These are phyloP conservation scores for Clausena lansium DNA, from an alignment of 345 rosid species.

Conservation along the genomic window DNA sequence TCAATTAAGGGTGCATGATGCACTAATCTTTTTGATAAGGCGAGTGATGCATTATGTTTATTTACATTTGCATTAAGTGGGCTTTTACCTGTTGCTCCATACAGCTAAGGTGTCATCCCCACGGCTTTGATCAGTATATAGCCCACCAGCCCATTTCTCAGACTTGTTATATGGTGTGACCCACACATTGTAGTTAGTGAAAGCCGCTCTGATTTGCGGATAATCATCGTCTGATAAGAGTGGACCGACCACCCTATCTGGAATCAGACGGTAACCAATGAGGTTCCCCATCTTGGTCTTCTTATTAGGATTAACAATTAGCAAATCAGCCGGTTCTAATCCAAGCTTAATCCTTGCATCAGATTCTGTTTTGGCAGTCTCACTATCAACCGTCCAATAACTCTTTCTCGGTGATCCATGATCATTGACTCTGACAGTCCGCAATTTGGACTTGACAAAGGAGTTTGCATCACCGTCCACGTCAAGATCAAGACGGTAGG, in stretches of 20 bases:
- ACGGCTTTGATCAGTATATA: conserved; percentile 29
- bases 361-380: conserved; percentile 35
- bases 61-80: neutral
- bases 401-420: conserved; percentile 38
- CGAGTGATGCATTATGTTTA: too few relatives aligned
- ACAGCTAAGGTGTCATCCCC: conserved; percentile 38
- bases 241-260: conserved; percentile 18
- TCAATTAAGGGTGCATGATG: too few relatives aligned
- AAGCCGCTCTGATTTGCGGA: conserved; percentile 35
- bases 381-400: conserved; percentile 37
- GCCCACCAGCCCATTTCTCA: conserved; percentile 49
- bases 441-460: conserved; percentile 32
- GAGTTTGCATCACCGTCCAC: conserved; percentile 42
- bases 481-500: conserved; percentile 45
- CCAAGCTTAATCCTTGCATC: conserved; percentile 36
- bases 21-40: too few relatives aligned
- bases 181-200: conserved; percentile 41
- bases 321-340: conserved; percentile 26
- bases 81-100: conserved; percentile 36
- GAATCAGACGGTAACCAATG: conserved; percentile 40
- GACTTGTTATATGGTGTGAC: conserved; percentile 43
- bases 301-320: conserved; percentile 39
- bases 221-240: conserved; percentile 34
- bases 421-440: neutral
- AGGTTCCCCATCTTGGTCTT: conserved; percentile 37